Percentiles rank a stretch among this genome's conserved stretches.
Conservation (phyloP, 2,329 filamentous ascomycete genomes). For the Fusarium humuli region DNA sequence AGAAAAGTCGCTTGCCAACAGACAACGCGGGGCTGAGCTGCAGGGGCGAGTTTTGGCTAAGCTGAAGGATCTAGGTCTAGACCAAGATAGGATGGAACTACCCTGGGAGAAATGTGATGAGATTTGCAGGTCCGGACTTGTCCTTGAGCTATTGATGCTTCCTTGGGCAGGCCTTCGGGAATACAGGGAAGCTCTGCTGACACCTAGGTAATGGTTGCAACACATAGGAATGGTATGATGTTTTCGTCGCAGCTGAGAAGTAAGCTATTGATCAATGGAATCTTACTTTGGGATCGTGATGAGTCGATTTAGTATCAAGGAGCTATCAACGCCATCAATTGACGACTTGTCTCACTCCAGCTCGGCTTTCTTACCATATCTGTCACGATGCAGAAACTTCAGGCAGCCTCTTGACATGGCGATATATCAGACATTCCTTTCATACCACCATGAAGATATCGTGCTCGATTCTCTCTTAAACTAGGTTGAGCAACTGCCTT, state of each 20-base stretch:
- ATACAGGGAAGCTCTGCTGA: background rate
- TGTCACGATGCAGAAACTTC: too few species aligned
- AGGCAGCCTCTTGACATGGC: too few species aligned
- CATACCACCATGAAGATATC: too few species aligned
- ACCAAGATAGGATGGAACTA: background rate
- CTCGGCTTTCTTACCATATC: too few species aligned
- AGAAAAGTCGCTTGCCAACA: background rate
- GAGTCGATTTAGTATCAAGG: too few species aligned
- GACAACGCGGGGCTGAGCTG: background rate
- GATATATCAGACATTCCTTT: too few species aligned
- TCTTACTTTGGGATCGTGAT: too few species aligned
- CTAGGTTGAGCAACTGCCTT: too few species aligned
- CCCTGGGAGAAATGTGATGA: background rate
- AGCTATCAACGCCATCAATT: too few species aligned
- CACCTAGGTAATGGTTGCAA: background rate
- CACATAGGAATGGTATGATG: background rate
- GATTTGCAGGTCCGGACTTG: slow-evolving; percentile 1
- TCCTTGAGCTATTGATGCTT: slow-evolving; percentile 12
- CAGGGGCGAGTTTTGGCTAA: background rate
- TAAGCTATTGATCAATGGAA: background rate
- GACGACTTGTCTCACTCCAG: too few species aligned
- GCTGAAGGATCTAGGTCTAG: background rate
- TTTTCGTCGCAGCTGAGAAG: background rate
- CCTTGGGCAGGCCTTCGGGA: slow-evolving; percentile 10
- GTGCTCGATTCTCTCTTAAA: too few species aligned